These are phyloP conservation scores for Phialophora expanda DNA, from an alignment of 2,329 filamentous ascomycete genomes.

Conservation along the genomic window DNA sequence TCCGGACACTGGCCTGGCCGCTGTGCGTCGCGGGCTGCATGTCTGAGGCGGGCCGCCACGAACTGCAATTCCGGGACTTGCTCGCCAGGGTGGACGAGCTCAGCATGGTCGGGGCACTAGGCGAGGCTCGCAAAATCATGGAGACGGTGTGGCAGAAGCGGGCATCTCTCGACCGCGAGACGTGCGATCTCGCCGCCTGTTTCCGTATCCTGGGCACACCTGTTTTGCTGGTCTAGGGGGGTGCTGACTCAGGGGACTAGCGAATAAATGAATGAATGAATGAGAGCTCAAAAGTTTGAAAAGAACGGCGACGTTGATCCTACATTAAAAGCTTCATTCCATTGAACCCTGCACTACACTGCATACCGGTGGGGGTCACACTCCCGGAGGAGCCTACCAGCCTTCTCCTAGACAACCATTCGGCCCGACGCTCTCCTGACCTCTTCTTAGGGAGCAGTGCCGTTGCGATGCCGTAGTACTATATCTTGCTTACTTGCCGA, in stretches of 20 bases:
- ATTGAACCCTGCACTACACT: too few relatives aligned
- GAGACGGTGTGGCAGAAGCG: slow-evolving; percentile 42
- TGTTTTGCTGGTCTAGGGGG: slow-evolving; percentile 21
- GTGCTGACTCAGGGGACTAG: too few relatives aligned
- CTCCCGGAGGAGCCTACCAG: too few relatives aligned
- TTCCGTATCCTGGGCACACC: slow-evolving; percentile 23
- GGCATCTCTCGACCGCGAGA: neutral
- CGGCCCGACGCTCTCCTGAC: neutral
- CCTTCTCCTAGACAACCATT: neutral
- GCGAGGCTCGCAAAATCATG: slow-evolving; percentile 44
- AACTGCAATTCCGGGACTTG: slow-evolving; percentile 14
- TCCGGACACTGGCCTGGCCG: slow-evolving; percentile 44
- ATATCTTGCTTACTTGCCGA: neutral
- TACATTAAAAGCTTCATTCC: neutral
- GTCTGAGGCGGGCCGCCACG: slow-evolving; percentile 2
- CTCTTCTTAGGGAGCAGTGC: neutral
- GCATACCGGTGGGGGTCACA: too few relatives aligned
- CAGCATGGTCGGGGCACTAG: slow-evolving; percentile 38
- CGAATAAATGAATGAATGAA: neutral
- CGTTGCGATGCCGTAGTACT: too few relatives aligned
- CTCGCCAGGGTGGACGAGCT: slow-evolving; percentile 24
- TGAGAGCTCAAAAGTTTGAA: neutral
- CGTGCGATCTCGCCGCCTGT: slow-evolving; percentile 22
- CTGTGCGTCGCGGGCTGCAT: slow-evolving; percentile 44
- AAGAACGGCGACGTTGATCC: neutral